Evolutionary conservation across 179 eudicot species (phyloP), one percentile per base, ranked within the genome.

Genomic region (Beta macrorhiza): DNA sequence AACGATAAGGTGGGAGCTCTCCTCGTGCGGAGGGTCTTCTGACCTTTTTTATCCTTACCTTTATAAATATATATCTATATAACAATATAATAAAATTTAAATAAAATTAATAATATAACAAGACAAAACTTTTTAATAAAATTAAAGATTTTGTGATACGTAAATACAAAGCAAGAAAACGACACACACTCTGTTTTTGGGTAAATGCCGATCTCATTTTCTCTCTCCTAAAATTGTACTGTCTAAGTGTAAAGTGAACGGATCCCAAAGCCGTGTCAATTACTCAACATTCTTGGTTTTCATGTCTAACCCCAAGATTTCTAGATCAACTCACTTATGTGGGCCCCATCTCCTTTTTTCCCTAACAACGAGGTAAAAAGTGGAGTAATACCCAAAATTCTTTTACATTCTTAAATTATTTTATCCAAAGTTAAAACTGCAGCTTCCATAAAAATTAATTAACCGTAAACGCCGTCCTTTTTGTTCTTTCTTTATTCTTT

Each of bases 201-300:
- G 15, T 69, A 22, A 63, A 61, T n/a, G 69, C 69, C 29, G 69
- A 29, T 65, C 69, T 29, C 69, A 11, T 12, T 63, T 22, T 45
- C 16, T 68, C 51, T 68, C 51, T 68, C 59, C 55, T 56, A 72
- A 49, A 47, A 49, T 47, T 49, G 75, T 72, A 49, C 32, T 51
- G 75, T 20, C 65, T 65, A 10, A 16, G 64, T 32, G 49, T 55
- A 74, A 57, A 74, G 77, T 55, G 37, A 56, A 72, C 83, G n/a
- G 86, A 80, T 84, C 84, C 86, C 84, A 81, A 84, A 84, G 79
- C 1, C 75, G 84, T 84, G 84, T 65, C 79, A 67, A 78, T 84
- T 78, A 84, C 86, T 84, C 32, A 81, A 78, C 86, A 84, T 84
- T 84, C 82, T 49, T 69, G 51, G 65, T 8, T 80, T 20, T 80